Evolutionary conservation across 139 green algal genomes (phyloP), one percentile per base, ranked within the genome.

Genomic region (Chlorella sp.): DNA sequence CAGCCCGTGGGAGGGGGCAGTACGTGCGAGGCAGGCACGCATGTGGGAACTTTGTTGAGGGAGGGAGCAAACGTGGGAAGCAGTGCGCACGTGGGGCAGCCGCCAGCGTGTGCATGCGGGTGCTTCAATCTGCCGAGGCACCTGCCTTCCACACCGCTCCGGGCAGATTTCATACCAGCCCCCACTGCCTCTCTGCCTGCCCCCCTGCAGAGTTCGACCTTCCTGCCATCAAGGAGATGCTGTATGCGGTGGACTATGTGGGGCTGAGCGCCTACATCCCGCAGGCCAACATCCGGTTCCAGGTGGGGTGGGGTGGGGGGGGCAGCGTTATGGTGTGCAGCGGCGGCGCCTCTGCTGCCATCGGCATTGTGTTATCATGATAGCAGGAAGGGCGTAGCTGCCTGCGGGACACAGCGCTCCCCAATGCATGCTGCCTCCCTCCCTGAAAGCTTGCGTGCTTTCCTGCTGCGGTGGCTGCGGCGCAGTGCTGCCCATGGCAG

Each of bases 211-310:
- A 90, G 37, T 92, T 91, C 30, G 83, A 92, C 83, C 53, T 90
- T 15, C 68, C 64, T 0, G 77, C 75, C 76, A 91, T 91, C 82
- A 64, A 80, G 37, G 34, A 37, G 3, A 66, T 95, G 60, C 94
- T 92, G 68, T 77, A 90, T 1, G 78, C 69, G 12, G 37, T 91
- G 26, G 90, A 93, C 64, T 95, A 93, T 42, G 75, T 94, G 26
- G 91, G 93, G n/a, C 93, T 95, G 73, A 91, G 81, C 21, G 89
- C 90, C 18, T 95, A 95, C 81, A 87, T 91, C 0, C 89, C 93
- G 11, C 89, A 90, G 79, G 78, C 88, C 28, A 81, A 86, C 3
- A 89, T 88, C 48, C 69, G 87, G 12, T 91, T 95, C 83, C 21
- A 83, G 73, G 86, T 83, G 48, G 11, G 86, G 34, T 37, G 26